phyloP scores from a whole-genome alignment of 2,329 filamentous ascomycete species.

The Exophiala mesophila region DNA sequence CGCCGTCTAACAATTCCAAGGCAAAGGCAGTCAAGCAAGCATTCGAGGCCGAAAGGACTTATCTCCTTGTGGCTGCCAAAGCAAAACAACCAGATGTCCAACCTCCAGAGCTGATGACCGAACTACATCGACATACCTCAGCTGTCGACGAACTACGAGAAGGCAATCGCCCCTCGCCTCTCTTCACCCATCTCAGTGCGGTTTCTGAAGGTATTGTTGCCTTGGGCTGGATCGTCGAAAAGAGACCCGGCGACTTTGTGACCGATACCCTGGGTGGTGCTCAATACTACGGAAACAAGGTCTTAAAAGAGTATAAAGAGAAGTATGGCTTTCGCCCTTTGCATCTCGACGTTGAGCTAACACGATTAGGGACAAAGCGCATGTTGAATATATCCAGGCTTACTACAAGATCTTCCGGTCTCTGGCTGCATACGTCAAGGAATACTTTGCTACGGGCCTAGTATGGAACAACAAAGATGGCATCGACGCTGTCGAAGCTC shows the following conservation, averaged over 20 bases:
- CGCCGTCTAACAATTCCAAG: conserved; percentile 34
- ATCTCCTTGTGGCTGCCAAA: conserved; percentile 81
- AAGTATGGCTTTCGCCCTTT: conserved; percentile 46
- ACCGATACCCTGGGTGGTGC: conserved; percentile 76
- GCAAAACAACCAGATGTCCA: conserved; percentile 84
- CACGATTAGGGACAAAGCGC: conserved; percentile 61
- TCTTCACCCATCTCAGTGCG: conserved; percentile 77
- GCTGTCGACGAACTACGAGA: conserved; percentile 77
- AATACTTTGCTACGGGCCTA: conserved; percentile 72
- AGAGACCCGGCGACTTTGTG: conserved; percentile 78
- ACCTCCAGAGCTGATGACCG: conserved; percentile 71
- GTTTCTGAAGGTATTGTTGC: conserved; percentile 87
- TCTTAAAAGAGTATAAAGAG: conserved; percentile 85
- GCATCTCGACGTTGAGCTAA: background rate
- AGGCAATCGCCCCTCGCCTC: conserved; percentile 66
- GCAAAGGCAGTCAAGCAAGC: conserved; percentile 56
- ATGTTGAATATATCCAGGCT: conserved; percentile 85
- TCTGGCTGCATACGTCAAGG: conserved; percentile 76
- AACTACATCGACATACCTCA: conserved; percentile 76
- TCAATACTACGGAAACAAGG: conserved; percentile 91
- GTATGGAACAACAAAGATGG: conserved; percentile 79
- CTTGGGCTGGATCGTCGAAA: conserved; percentile 84
- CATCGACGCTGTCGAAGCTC: conserved; percentile 64
- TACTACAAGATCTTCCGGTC: conserved; percentile 88
- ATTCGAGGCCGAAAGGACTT: conserved; percentile 80